Evolutionary conservation across 2,329 filamentous ascomycete species (phyloP).

Genomic region (Aspergillus fumigatiaffinis): DNA sequence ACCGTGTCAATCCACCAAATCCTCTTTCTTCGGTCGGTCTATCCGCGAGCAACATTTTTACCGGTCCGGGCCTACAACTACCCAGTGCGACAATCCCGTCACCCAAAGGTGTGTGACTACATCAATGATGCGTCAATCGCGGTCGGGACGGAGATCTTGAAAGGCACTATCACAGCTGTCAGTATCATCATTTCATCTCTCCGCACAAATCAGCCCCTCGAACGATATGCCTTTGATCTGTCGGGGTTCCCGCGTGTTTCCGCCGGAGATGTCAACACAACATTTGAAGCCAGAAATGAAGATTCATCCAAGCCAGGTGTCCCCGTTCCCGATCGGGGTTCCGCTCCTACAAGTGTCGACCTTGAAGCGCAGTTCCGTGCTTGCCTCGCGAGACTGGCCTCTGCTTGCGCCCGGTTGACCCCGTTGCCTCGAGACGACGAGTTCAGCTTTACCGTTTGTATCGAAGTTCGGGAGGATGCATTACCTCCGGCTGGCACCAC

Average conservation of each 20-base stretch:
- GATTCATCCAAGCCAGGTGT: slow-evolving; percentile 30
- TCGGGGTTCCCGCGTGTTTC: slow-evolving; percentile 51
- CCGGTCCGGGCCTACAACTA: slow-evolving; percentile 78
- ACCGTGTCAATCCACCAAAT: slow-evolving; percentile 81
- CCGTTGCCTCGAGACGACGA: slow-evolving; percentile 44
- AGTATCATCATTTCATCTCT: slow-evolving; percentile 55
- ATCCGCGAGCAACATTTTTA: slow-evolving; percentile 73
- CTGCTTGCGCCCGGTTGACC: slow-evolving; percentile 40
- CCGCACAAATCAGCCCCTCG: slow-evolving; percentile 50
- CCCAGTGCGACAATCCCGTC: slow-evolving; percentile 77
- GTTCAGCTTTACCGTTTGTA: slow-evolving; percentile 48
- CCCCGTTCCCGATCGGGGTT: slow-evolving; percentile 23
- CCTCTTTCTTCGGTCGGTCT: slow-evolving; percentile 75
- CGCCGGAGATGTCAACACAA: slow-evolving; percentile 46
- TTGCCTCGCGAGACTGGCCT: slow-evolving; percentile 42
- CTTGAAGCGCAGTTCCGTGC: slow-evolving; percentile 49
- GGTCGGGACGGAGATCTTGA: slow-evolving; percentile 65
- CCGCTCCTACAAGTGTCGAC: slow-evolving; percentile 34
- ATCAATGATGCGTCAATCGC: slow-evolving; percentile 75
- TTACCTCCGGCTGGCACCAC: slow-evolving; percentile 45
- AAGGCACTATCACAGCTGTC: slow-evolving; percentile 52
- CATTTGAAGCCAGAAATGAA: slow-evolving; percentile 44
- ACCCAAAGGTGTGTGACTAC: slow-evolving; percentile 82
- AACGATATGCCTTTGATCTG: slow-evolving; percentile 60
- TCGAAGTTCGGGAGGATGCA: slow-evolving; percentile 45